Conservation (phyloP, 2,329 filamentous ascomycete genomes). For the Saccharata proteae region DNA sequence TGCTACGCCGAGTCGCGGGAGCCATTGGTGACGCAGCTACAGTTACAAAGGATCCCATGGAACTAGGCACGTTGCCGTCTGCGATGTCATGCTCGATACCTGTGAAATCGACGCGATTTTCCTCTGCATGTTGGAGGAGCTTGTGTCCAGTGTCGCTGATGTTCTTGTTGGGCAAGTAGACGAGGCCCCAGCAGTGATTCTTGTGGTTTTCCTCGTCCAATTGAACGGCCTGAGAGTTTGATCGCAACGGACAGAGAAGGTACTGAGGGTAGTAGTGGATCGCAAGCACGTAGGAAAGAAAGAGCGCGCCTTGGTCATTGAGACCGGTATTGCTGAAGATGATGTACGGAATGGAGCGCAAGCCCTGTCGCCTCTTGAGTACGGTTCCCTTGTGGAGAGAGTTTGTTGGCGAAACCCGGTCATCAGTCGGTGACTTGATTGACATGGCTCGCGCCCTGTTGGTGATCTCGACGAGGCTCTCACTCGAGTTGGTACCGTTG, state of each 20-base stretch:
- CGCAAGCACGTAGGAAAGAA: constrained; percentile 28
- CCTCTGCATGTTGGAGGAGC: constrained; percentile 7
- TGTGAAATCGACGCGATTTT: constrained; percentile 5
- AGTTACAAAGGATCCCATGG: constrained; percentile 3
- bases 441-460: constrained; percentile 5
- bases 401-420: not conserved
- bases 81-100: constrained; percentile 2
- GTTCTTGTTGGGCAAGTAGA: constrained; percentile 20
- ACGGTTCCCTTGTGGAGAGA: constrained; percentile 4
- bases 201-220: constrained; percentile 17
- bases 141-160: constrained; percentile 8
- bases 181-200: constrained; percentile 19
- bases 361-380: constrained; percentile 19
- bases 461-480: not conserved
- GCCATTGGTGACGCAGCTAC: constrained; percentile 3
- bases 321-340: constrained; percentile 22
- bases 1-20: not conserved
- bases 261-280: constrained; percentile 27
- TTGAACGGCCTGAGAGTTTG: constrained; percentile 17
- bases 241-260: constrained; percentile 20
- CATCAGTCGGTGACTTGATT: not conserved
- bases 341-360: constrained; percentile 29
- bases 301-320: constrained; percentile 26
- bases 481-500: not conserved
- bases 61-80: not conserved